Base-by-base conservation (phyloP, 768 basidiomycete genomes). In the Suillus spraguei region DNA sequence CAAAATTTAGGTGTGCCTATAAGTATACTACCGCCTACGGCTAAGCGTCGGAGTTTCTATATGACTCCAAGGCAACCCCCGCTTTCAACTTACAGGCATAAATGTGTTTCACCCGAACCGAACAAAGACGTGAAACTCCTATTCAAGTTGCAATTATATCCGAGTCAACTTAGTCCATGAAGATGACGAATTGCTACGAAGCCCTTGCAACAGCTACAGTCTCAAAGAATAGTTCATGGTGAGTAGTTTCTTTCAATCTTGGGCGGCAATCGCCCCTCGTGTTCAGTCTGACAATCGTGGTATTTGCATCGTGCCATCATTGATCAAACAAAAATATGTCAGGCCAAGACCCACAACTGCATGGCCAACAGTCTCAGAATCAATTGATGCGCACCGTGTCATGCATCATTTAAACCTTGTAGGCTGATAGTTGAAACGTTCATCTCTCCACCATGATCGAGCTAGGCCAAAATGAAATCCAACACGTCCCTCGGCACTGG, bases 191-290 rank as follows among this genome's bases (percentile, higher is more conserved):
- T 28, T 4, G n/a, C 35, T 28, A 11, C 17, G 24, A 41, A 3
- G 38, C 47, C 17, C 24, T 49, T 49, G 22, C 59, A 61, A 46
- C 59, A 50, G 35, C 20, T 20, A 22, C 17, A 16, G 49, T 50
- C 9, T 50, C 49, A 32, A 32, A 32, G 28, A 28, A 32, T 32
- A 32, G 16, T 20, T 17, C 11, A 28, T 52, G 28, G 1, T 17
- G 9, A 16, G 32, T 17, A 20, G 38, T 28, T 41, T 32, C 6
- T 22, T 59, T 50, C 22, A 32, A 24, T 50, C n/a, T 38, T 41
- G 35, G 60, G 63, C 60, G 63, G 38, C 49, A 62, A 63, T 61
- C 63, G 24, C 4, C 13, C 36, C 47, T 64, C 63, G 28, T 33
- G 59, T 64, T 41, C 28, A 28, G 28, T 28, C 28, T 9, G 55